Percentiles rank a stretch among this genome's conserved stretches.
Conservation (phyloP, 495 filamentous ascomycete genomes). For the Aspergillus homomorphus region DNA sequence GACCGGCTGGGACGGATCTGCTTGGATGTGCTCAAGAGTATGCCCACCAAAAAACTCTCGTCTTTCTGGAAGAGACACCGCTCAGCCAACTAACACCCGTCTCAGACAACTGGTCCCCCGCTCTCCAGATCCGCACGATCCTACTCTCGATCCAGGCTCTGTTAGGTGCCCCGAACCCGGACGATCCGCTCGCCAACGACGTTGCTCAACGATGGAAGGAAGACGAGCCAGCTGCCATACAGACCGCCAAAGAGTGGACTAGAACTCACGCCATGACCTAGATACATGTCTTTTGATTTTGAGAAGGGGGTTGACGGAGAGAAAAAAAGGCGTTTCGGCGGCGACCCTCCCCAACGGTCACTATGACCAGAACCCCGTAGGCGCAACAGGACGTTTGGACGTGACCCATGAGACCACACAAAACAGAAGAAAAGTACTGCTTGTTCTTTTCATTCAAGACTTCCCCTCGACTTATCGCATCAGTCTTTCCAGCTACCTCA, state of each 20-base stretch:
- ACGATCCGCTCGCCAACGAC: slow-evolving; percentile 94
- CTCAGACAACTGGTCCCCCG: slow-evolving; percentile 96
- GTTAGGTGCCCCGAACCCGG: slow-evolving; percentile 93
- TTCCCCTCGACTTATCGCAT: neutral
- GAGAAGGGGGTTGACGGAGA: neutral
- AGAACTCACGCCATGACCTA: slow-evolving; percentile 67
- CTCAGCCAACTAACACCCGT: neutral
- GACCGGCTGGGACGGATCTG: slow-evolving; percentile 97
- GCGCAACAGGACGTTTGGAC: neutral
- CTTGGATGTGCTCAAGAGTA: slow-evolving; percentile 96
- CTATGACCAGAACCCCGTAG: neutral
- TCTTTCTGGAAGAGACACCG: neutral
- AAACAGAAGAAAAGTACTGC: neutral
- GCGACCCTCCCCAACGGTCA: neutral
- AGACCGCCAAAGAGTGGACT: slow-evolving; percentile 88
- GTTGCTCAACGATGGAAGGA: slow-evolving; percentile 99
- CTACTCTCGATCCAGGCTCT: slow-evolving; percentile 96
- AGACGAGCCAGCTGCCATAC: slow-evolving; percentile 84
- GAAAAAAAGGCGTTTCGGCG: neutral
- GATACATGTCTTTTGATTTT: neutral
- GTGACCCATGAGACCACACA: slow-evolving; percentile 5
- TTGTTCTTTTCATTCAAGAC: neutral
- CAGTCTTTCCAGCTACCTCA: neutral
- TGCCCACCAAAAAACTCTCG: neutral
- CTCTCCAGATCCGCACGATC: slow-evolving; percentile 96